A percentile compares a stretch with the other conserved stretches of the same genome.
phyloP scores from a whole-genome alignment of 2,329 filamentous ascomycete genomes.

The Monilinia laxa region DNA sequence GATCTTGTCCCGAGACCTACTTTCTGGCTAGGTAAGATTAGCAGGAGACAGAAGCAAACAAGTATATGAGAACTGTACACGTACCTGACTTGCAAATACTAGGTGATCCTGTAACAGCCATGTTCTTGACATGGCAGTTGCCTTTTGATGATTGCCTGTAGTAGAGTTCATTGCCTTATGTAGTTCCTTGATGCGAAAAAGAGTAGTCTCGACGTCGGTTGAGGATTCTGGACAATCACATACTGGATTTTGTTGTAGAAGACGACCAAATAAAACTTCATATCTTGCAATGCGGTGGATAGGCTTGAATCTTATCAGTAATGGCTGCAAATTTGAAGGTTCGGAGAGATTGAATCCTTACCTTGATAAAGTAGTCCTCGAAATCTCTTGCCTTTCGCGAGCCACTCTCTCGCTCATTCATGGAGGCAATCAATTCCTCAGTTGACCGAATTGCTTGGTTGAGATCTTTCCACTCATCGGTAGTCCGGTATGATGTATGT shows the following conservation, averaged over 20 bases:
- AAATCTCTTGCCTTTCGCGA: constrained; percentile 77
- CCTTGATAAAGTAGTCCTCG: constrained; percentile 87
- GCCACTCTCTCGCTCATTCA: constrained; percentile 61
- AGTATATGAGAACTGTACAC: constrained; percentile 30
- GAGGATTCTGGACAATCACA: constrained; percentile 83
- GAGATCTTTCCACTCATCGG: constrained; percentile 74
- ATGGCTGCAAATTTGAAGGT: constrained; percentile 1
- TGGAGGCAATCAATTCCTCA: constrained; percentile 70
- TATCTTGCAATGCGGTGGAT: constrained; percentile 93
- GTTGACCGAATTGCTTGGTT: constrained; percentile 84
- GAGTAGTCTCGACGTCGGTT: constrained; percentile 71
- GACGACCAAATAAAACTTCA: constrained; percentile 78
- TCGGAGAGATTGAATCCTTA: constrained; percentile 38
- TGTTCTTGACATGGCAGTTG: constrained; percentile 72
- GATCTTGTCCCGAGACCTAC: constrained; percentile 62
- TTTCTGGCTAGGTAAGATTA: constrained; percentile 43
- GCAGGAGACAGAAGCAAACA: neutral
- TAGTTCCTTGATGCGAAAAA: constrained; percentile 70
- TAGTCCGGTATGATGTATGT: constrained; percentile 63
- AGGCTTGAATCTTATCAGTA: constrained; percentile 54
- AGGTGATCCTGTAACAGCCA: constrained; percentile 83
- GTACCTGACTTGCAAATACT: constrained; percentile 69
- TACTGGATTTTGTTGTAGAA: constrained; percentile 79
- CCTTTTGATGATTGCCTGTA: constrained; percentile 72
- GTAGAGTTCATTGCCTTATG: constrained; percentile 80